phyloP scores from a whole-genome alignment of 1,284 basidiomycete genomes.

The Austroboletus niveus region DNA sequence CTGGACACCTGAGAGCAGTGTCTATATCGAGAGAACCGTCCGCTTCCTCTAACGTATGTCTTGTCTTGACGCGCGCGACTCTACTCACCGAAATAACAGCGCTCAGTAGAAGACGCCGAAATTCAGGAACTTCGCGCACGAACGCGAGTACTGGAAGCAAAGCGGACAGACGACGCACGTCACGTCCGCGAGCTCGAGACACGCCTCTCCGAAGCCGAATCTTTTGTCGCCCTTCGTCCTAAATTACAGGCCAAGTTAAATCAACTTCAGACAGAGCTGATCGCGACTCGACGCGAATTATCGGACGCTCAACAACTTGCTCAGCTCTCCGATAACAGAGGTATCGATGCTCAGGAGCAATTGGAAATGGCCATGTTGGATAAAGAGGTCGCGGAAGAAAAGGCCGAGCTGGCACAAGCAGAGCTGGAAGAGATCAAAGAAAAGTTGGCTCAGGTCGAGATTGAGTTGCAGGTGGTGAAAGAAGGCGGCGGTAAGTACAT shows the following conservation, averaged over 20 bases:
- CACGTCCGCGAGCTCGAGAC: conserved; percentile 84
- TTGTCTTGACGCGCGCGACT: no score
- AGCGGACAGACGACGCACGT: conserved; percentile 83
- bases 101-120: conserved; percentile 48
- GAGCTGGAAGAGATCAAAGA: conserved; percentile 81
- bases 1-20: conserved; percentile 19
- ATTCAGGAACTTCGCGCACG: conserved; percentile 83
- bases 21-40: conserved; percentile 23
- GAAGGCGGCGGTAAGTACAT: conserved; percentile 41
- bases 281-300: conserved; percentile 61
- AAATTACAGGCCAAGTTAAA: conserved; percentile 89
- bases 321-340: conserved; percentile 56
- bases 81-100: conserved; percentile 23
- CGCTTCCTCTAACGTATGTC: conserved; percentile 27
- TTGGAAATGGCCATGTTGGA: conserved; percentile 95
- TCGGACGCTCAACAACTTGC: conserved; percentile 66
- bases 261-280: conserved; percentile 75
- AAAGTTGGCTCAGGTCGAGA: conserved; percentile 75
- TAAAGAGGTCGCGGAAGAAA: conserved; percentile 96
- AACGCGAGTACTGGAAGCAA: conserved; percentile 81
- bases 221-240: conserved; percentile 80
- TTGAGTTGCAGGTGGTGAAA: conserved; percentile 80
- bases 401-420: conserved; percentile 75
- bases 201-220: conserved; percentile 78
- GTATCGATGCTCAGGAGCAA: conserved; percentile 80